Evolutionary conservation across 192 early-diverging fungal species (phyloP).

Genomic region (Mortierella antarctica): DNA sequence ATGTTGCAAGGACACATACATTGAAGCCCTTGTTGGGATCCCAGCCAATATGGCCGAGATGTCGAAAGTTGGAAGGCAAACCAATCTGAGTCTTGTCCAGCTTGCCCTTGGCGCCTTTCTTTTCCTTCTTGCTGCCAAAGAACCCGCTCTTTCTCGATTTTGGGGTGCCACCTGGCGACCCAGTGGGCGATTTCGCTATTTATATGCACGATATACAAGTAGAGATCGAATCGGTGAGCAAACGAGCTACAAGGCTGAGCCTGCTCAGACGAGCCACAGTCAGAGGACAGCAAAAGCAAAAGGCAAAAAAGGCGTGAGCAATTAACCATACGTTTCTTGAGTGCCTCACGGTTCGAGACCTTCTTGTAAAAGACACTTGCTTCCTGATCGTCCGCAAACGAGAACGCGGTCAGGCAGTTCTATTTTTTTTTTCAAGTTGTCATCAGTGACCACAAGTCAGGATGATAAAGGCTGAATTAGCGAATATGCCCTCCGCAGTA

Average conservation of each 20-base stretch:
- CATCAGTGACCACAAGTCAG: neutral
- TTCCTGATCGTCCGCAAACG: constrained; percentile 76
- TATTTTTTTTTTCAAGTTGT: constrained; percentile 8
- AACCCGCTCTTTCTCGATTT: constrained; percentile 55
- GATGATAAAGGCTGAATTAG: neutral
- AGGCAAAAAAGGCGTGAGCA: constrained; percentile 15
- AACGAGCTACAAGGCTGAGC: too few relatives aligned
- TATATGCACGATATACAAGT: constrained; percentile 8
- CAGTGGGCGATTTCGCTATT: constrained; percentile 37
- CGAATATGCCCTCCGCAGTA: neutral
- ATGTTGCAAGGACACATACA: constrained; percentile 22
- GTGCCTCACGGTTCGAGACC: constrained; percentile 62
- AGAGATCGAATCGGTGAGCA: neutral
- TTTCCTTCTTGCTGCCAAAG: constrained; percentile 58
- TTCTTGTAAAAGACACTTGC: constrained; percentile 74
- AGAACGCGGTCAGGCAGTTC: constrained; percentile 75
- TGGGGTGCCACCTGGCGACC: constrained; percentile 44
- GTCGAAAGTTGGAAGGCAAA: constrained; percentile 60
- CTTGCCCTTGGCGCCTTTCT: constrained; percentile 58
- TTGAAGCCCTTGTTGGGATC: constrained; percentile 69
- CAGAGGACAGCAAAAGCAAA: neutral
- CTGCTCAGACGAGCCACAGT: neutral
- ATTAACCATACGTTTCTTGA: constrained; percentile 45
- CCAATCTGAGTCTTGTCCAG: constrained; percentile 73
- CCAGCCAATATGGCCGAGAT: constrained; percentile 72